A percentile compares a stretch with the other conserved stretches of the same genome.
Conservation (phyloP, 257 asterid genomes). For the Primulina eburnea region DNA sequence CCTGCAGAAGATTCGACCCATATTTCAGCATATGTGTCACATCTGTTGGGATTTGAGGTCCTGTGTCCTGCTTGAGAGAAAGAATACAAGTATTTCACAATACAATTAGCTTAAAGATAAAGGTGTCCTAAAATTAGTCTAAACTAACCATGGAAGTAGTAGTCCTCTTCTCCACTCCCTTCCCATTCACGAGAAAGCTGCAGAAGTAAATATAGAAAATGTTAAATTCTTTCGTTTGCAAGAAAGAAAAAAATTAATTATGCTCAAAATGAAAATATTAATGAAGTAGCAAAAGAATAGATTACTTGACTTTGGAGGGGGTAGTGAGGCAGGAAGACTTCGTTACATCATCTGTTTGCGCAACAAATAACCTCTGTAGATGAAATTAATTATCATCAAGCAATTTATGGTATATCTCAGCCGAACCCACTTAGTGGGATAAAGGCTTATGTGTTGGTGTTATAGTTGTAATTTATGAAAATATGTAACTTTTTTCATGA, state of each 20-base stretch:
- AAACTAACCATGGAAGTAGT: conserved; percentile 52
- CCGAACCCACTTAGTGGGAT: no score
- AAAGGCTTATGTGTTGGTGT: no score
- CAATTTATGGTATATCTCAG: conserved; percentile 8
- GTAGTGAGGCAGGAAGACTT: conserved; percentile 76
- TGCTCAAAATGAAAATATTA: conserved; percentile 5
- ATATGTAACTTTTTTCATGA: conserved; percentile 16
- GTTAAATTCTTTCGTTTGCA: conserved; percentile 14
- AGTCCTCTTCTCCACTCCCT: conserved; percentile 70
- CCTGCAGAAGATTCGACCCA: conserved; percentile 91
- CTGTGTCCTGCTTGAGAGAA: conserved; percentile 56
- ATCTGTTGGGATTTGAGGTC: conserved; percentile 75
- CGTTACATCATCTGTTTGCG: conserved; percentile 60
- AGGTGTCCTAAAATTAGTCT: conserved; percentile 11
- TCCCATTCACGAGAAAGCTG: conserved; percentile 91
- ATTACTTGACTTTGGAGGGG: conserved; percentile 82
- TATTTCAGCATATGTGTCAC: conserved; percentile 64
- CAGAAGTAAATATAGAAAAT: conserved; percentile 31
- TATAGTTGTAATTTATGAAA: background rate
- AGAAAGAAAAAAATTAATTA: conserved; percentile 6
- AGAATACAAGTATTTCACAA: conserved; percentile 8
- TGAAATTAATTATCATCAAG: conserved; percentile 25
- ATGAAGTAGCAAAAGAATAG: conserved; percentile 8
- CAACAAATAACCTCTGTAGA: conserved; percentile 76
- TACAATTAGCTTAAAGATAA: conserved; percentile 7